A percentile compares a stretch with the other conserved stretches of the same genome.
Conservation (phyloP, 768 basidiomycete genomes). For the Leccinum arenicola region DNA sequence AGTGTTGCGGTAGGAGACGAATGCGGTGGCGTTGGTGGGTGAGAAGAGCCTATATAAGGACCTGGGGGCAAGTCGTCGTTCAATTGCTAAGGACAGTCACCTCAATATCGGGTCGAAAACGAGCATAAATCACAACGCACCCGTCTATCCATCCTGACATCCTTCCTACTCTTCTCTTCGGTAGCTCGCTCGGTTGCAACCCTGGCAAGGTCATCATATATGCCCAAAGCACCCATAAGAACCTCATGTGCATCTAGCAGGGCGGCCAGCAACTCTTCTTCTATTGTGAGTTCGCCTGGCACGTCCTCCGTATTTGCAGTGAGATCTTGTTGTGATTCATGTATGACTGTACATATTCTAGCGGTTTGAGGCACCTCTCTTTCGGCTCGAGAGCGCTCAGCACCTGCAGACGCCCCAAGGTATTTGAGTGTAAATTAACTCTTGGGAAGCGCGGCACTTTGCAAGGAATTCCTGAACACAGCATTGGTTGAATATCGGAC, state of each 20-base stretch:
- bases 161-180: conserved; percentile 68
- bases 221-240: conserved; percentile 61
- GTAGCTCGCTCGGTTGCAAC: conserved; percentile 54
- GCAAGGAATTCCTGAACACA: conserved; percentile 72
- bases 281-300: conserved; percentile 53
- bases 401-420: conserved; percentile 84
- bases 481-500: background rate
- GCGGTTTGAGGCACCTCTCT: conserved; percentile 16
- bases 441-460: conserved; percentile 80
- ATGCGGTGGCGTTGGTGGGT: conserved; percentile 25
- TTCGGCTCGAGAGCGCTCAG: conserved; percentile 60
- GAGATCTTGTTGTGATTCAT: conserved; percentile 23
- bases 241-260: conserved; percentile 74
- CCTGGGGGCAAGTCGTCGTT: conserved; percentile 22
- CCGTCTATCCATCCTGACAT: conserved; percentile 61
- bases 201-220: conserved; percentile 76
- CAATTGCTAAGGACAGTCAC: conserved; percentile 15
- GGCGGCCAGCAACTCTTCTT: conserved; percentile 72
- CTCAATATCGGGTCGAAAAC: conserved; percentile 20
- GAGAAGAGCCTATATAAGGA: conserved; percentile 26
- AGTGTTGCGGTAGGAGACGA: conserved; percentile 29
- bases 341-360: conserved; percentile 17
- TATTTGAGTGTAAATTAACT: conserved; percentile 83
- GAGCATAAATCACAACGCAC: conserved; percentile 40
- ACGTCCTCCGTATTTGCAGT: conserved; percentile 31